Conservation (phyloP, 495 filamentous ascomycete species). For the Hypoxylon cercidicola region DNA sequence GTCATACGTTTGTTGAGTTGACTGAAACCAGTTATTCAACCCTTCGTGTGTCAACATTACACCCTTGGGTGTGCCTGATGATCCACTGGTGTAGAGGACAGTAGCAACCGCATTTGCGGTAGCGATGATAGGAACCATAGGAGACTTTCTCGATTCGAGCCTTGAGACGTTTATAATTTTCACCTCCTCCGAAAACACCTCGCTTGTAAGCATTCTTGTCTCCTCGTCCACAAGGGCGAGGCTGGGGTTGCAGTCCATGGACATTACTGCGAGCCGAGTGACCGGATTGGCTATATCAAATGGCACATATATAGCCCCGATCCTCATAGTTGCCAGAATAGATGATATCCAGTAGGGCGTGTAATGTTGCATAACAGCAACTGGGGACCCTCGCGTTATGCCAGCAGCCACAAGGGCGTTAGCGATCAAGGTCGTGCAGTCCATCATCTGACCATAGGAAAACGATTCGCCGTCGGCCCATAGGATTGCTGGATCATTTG, state of each 20-base stretch:
- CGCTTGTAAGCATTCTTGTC: no score
- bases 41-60: not conserved
- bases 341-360: conserved; percentile 57
- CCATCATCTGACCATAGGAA: no score
- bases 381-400: conserved; percentile 15
- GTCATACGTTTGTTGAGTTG: conserved; percentile 8
- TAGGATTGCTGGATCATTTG: no score
- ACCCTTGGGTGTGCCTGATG: not conserved
- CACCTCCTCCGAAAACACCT: conserved; percentile 11
- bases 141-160: not conserved
- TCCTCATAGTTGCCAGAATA: conserved; percentile 60
- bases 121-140: not conserved
- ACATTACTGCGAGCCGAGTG: conserved; percentile 32
- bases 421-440: no score
- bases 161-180: not conserved
- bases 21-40: conserved; percentile 37
- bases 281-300: conserved; percentile 54
- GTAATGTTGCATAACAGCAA: conserved; percentile 47
- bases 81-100: not conserved
- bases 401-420: conserved; percentile 18
- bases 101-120: not conserved
- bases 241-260: conserved; percentile 15
- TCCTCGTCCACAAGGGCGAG: conserved; percentile 55
- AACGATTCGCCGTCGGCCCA: no score
- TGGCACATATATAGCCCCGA: conserved; percentile 63